phyloP scores from a whole-genome alignment of 1,284 basidiomycete genomes.

The Stygiomarasmius scandens region DNA sequence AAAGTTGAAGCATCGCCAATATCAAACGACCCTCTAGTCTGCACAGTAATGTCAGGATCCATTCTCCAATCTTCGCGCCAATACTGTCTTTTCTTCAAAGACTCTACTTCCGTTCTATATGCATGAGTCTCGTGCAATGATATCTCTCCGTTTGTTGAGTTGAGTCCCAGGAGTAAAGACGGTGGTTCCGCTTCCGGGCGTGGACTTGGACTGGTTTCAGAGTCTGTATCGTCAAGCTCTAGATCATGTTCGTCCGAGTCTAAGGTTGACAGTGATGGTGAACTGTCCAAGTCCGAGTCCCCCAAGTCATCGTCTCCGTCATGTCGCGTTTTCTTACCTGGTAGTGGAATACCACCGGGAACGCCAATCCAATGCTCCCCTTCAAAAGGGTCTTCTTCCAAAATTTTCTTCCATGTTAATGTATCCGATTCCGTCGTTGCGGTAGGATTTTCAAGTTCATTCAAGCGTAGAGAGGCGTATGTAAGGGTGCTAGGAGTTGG shows the following conservation, averaged over 20 bases:
- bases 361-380: conserved; percentile 79
- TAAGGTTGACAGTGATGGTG: conserved; percentile 48
- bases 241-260: conserved; percentile 47
- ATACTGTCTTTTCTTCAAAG: conserved; percentile 63
- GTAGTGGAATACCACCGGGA: conserved; percentile 48
- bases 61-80: conserved; percentile 67
- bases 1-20: conserved; percentile 70
- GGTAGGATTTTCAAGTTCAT: conserved; percentile 48
- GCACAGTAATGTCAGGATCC: conserved; percentile 34
- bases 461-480: conserved; percentile 54
- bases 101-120: conserved; percentile 56
- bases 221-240: conserved; percentile 32
- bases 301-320: conserved; percentile 32
- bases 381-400: conserved; percentile 76
- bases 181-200: conserved; percentile 7
- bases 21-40: conserved; percentile 44
- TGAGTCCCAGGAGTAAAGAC: background rate
- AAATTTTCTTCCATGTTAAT: conserved; percentile 74
- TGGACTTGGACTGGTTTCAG: background rate
- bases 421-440: conserved; percentile 26
- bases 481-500: conserved; percentile 49
- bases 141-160: background rate
- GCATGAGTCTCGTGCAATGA: conserved; percentile 35
- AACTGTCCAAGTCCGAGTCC: conserved; percentile 44
- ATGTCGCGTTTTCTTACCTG: conserved; percentile 46